A percentile compares a stretch with the other conserved stretches of the same genome.
These are phyloP conservation scores for Elongisporangium undulatum DNA, from an alignment of 352 stramenopile genomes.

Conservation along the genomic window DNA sequence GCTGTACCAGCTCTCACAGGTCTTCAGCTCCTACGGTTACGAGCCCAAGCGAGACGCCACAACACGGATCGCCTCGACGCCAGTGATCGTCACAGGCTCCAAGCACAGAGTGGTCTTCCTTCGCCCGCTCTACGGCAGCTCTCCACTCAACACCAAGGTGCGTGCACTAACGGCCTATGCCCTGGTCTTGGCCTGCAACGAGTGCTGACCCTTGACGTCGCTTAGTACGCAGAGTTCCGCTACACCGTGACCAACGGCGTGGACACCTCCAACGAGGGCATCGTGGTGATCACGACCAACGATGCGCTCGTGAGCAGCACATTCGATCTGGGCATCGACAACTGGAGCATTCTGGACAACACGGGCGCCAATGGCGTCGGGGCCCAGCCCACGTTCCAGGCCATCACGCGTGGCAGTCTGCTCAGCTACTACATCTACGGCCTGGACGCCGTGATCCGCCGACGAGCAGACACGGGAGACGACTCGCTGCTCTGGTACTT, in stretches of 20 bases:
- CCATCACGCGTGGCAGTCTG: constrained; percentile 56
- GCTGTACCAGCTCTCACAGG: constrained; percentile 87
- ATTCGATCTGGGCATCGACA: constrained; percentile 75
- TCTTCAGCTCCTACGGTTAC: constrained; percentile 87
- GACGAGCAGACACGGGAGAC: constrained; percentile 49
- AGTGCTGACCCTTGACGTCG: not conserved
- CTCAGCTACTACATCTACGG: constrained; percentile 91
- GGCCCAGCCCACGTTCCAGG: constrained; percentile 34
- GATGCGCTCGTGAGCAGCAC: constrained; percentile 76
- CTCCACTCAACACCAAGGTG: constrained; percentile 59
- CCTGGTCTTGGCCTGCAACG: not conserved
- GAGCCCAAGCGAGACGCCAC: constrained; percentile 71
- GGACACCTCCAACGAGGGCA: constrained; percentile 55
- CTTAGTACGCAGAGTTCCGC: constrained; percentile 79
- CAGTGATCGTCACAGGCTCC: constrained; percentile 68
- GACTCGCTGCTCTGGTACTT: constrained; percentile 89
- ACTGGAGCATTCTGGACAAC: constrained; percentile 78
- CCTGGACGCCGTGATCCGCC: constrained; percentile 64
- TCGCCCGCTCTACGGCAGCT: constrained; percentile 52
- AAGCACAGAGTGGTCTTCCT: constrained; percentile 86
- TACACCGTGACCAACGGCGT: constrained; percentile 80
- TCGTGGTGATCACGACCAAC: constrained; percentile 72
- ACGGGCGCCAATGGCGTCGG: constrained; percentile 13
- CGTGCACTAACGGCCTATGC: constrained; percentile 10
- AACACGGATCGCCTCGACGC: constrained; percentile 47